Conservation (phyloP, 768 basidiomycete species). For the Russula emetica region DNA sequence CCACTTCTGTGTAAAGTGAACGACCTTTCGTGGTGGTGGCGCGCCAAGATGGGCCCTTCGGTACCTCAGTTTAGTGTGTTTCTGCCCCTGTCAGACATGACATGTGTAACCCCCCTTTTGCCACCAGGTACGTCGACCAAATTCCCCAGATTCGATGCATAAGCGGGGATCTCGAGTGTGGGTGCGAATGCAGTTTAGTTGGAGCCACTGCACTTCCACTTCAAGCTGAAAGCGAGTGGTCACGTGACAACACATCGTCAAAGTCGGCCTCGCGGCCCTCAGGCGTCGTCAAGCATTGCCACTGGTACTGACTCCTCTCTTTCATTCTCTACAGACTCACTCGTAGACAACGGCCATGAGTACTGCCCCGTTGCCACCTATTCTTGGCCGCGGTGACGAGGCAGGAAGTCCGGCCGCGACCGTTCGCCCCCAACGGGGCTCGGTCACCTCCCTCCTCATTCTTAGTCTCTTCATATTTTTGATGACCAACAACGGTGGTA, state of each 20-base stretch:
- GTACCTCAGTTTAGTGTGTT: neutral
- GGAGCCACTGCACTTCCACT: no score
- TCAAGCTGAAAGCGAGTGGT: no score
- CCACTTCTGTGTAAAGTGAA: neutral
- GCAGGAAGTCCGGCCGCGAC: neutral
- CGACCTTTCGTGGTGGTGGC: neutral
- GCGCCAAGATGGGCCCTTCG: neutral
- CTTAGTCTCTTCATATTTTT: conserved; percentile 71
- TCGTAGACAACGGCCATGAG: conserved; percentile 5
- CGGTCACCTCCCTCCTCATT: conserved; percentile 70
- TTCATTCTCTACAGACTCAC: neutral
- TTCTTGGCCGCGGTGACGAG: conserved; percentile 9
- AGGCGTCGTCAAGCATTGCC: no score
- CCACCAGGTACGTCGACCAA: neutral
- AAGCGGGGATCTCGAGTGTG: neutral
- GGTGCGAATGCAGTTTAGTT: neutral
- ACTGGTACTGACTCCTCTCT: no score
- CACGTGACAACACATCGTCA: neutral
- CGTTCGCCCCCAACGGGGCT: conserved; percentile 46
- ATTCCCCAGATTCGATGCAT: neutral
- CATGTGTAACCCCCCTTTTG: neutral
- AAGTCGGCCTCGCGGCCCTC: no score
- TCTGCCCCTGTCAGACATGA: neutral
- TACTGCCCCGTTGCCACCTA: neutral
- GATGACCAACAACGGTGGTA: conserved; percentile 64